These are phyloP conservation scores for Volvariella volvacea DNA, from an alignment of 1,284 basidiomycete species.

Conservation along the genomic window DNA sequence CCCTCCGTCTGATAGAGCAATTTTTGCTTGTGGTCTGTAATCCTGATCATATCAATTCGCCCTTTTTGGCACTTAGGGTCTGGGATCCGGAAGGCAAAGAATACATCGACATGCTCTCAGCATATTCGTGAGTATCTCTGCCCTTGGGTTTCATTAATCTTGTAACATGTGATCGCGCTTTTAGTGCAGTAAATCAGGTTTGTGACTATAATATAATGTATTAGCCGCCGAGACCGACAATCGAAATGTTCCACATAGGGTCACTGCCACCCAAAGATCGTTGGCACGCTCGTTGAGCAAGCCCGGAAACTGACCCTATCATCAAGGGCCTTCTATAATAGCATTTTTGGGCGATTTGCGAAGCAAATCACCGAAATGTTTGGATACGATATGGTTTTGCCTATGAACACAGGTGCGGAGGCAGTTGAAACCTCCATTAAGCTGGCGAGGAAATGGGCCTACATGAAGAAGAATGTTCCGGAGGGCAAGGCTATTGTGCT, in stretches of 20 bases:
- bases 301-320: conserved; percentile 89
- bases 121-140: conserved; percentile 74
- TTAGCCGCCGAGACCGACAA: conserved; percentile 6
- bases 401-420: conserved; percentile 99
- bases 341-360: conserved; percentile 85
- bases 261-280: conserved; percentile 92
- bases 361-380: conserved; percentile 82
- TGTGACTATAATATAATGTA: conserved; percentile 13
- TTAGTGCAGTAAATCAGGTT: conserved; percentile 83
- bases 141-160: conserved; percentile 6
- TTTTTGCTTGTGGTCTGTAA: conserved; percentile 8
- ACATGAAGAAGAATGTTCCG: conserved; percentile 79
- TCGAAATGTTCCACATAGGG: conserved; percentile 43
- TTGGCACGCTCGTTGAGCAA: conserved; percentile 79
- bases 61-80: conserved; percentile 45
- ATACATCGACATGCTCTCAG: conserved; percentile 95
- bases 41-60: conserved; percentile 15
- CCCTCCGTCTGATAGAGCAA: neutral
- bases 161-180: conserved; percentile 1
- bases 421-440: conserved; percentile 90
- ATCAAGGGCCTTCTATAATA: conserved; percentile 96
- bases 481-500: conserved; percentile 87
- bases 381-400: conserved; percentile 93
- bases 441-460: conserved; percentile 90
- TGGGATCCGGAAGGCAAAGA: conserved; percentile 95